Evolutionary conservation across 139 green algal genomes (phyloP).

Genomic region (Ettlia oleoabundans): DNA sequence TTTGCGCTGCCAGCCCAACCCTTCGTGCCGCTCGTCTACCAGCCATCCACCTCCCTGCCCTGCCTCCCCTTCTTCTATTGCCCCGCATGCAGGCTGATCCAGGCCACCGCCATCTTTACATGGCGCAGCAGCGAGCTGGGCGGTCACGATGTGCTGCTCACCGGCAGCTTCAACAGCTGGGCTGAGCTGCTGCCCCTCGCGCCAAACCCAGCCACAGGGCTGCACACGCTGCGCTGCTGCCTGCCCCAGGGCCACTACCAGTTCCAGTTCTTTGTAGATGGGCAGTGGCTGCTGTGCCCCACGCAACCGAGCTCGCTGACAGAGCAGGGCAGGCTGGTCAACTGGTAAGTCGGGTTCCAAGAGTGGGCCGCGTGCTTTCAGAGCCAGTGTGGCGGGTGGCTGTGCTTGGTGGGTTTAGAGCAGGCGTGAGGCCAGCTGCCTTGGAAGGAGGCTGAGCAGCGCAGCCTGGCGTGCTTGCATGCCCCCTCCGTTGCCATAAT

Average conservation of each 20-base stretch:
- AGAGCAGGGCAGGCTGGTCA: slow-evolving; percentile 49
- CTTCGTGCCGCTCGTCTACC: no score
- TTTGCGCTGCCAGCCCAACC: no score
- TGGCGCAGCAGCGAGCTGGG: slow-evolving; percentile 43
- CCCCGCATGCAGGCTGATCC: slow-evolving; percentile 32
- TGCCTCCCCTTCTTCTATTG: neutral
- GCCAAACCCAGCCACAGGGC: neutral
- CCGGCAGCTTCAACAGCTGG: slow-evolving; percentile 59
- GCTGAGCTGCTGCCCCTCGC: slow-evolving; percentile 54
- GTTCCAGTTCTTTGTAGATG: slow-evolving; percentile 70
- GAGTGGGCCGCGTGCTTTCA: no score
- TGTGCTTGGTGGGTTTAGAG: no score
- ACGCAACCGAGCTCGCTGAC: slow-evolving; percentile 37
- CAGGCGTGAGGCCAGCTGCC: no score
- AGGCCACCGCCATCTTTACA: slow-evolving; percentile 46
- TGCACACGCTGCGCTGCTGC: slow-evolving; percentile 49
- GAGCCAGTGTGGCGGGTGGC: no score
- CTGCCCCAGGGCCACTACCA: slow-evolving; percentile 57
- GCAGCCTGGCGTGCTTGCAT: no score
- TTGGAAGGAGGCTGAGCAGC: no score
- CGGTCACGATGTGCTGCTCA: slow-evolving; percentile 51
- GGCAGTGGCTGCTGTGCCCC: slow-evolving; percentile 53
- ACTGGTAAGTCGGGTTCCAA: slow-evolving; percentile 32
- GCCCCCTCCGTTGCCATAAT: no score
- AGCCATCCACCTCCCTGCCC: neutral